Evolutionary conservation across 2,329 filamentous ascomycete species (phyloP), one percentile per base, ranked within the genome.

Genomic region (Periconia digitata): DNA sequence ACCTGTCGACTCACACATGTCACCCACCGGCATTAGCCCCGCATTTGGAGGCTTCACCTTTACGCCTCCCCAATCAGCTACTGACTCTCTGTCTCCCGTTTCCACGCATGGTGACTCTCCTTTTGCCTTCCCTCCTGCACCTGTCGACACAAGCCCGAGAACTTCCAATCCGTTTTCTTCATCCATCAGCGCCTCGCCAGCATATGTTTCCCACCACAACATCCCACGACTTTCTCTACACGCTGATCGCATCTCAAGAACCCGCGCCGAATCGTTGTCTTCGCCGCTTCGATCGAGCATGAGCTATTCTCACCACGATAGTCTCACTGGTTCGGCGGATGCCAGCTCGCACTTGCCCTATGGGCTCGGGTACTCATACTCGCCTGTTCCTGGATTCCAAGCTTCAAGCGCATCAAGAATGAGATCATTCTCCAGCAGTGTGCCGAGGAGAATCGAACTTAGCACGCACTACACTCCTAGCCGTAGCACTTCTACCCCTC

Each of bases 21-120:
- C 86, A 10, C 80, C 85, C 1, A 83, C 84, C 0, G 83, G 83
- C 10, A 76, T 90, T 21, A 87, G 81, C 53, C 84, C 86, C 21
- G 82, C 82, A 0, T 87, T 89, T 69, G 83, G 84, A 8, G 78
- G 78, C 54, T 84, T 89, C 56, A 82, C 82, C 2, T 89, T 89
- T 63, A 80, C 80, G 44, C 78, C 82, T 39, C 75, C 76, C 7
- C 76, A 77, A 36, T 77, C 76, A 22, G 73, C 74, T 17, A 75
- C 74, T n/a, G 75, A 76, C 22, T 72, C 71, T 6, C 62, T 76
- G 10, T 77, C 76, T 5, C 75, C 76, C 0, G 70, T 70, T 3
- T 76, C 76, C 13, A 64, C 66, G 8, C 72, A 74, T 29, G 74
- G 71, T 21, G 65, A 61, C 27, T 71, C 72, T 10, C 64, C 72